Evolutionary conservation across 768 basidiomycete genomes (phyloP), one percentile per base, ranked within the genome.

Genomic region (Mycena galericulata): DNA sequence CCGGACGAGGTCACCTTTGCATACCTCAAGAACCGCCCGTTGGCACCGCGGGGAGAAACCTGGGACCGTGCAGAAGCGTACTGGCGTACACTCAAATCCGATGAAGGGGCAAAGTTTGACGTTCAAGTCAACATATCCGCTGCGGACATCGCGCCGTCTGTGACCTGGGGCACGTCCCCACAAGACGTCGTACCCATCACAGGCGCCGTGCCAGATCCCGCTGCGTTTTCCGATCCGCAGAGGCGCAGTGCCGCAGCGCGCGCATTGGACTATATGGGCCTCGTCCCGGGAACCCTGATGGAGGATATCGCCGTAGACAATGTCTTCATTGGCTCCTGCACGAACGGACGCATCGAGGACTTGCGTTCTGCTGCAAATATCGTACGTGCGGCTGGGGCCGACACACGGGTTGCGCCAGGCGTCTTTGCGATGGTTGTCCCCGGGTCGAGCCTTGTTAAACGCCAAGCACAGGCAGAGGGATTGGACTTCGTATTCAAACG

Each of bases 141-240:
- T 5, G 89, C 89, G 63, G 93, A 96, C 70, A 96, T 97, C 77
- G 85, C 92, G 66, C 95, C 95, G 11, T 96, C 93, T 36, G 88
- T 96, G 67, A 94, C 94, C 27, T 97, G 95, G 95, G 95, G 95
- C 46, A 97, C 94, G 4, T 95, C 93, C 26, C 95, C 95, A 56
- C 92, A 97, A 75, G 95, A 97, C 74, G 91, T 92, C 36, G 90
- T 91, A 47, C 84, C 93, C 18, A 96, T 97, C 76, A 92, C 89
- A 20, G 94, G 94, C 58, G 78, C 79, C 34, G 92, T 96, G 27
- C 95, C 95, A 9, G 88, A 93, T 75, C 95, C 95, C 2, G 80
- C 85, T 6, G 82, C 82, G 27, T 89, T 94, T 62, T 72, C 85
- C 1, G 91, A 93, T 74, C 81, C 87, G 0, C 85, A 83, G 49